Evolutionary conservation across 352 stramenopile species (phyloP).

Genomic region (Pythium utonaiense): DNA sequence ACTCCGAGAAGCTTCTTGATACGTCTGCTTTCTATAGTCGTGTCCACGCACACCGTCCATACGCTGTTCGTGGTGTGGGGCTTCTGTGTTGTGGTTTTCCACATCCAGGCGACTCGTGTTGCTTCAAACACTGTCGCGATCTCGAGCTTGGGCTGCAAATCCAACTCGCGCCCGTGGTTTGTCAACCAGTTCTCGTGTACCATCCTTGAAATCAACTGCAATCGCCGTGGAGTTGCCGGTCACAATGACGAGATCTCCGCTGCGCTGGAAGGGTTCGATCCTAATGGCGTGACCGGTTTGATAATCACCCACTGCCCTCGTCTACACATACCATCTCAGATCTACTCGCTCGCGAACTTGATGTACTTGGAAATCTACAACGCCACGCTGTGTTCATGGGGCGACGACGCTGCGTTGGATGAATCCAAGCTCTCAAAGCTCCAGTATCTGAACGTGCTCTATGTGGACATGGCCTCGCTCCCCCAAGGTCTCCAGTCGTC

Average conservation of each 20-base stretch:
- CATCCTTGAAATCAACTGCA: conserved; percentile 27
- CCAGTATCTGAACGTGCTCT: conserved; percentile 9
- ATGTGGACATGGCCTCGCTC: conserved; percentile 6
- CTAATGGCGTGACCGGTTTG: conserved; percentile 1
- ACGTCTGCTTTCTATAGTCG: background rate
- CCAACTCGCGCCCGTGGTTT: conserved; percentile 22
- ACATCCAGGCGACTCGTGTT: conserved; percentile 5
- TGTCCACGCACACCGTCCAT: background rate
- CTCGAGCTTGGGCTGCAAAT: conserved; percentile 16
- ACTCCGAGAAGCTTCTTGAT: background rate
- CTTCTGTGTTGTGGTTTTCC: conserved; percentile 3
- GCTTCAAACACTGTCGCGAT: background rate
- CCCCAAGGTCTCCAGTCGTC: conserved; percentile 5
- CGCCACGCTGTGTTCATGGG: conserved; percentile 10
- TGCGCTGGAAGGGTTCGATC: conserved; percentile 2
- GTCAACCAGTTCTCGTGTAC: conserved; percentile 20
- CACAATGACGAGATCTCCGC: conserved; percentile 2
- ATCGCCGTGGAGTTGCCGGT: conserved; percentile 11
- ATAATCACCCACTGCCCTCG: conserved; percentile 18
- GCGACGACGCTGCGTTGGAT: conserved; percentile 1
- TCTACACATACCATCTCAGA: conserved; percentile 9
- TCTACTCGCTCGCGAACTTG: conserved; percentile 12
- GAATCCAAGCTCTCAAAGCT: background rate
- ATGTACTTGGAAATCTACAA: conserved; percentile 22
- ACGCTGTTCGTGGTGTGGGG: conserved; percentile 8